Base-by-base conservation (phyloP, 2,329 filamentous ascomycete genomes). In the Gaeumannomyces sp. region DNA sequence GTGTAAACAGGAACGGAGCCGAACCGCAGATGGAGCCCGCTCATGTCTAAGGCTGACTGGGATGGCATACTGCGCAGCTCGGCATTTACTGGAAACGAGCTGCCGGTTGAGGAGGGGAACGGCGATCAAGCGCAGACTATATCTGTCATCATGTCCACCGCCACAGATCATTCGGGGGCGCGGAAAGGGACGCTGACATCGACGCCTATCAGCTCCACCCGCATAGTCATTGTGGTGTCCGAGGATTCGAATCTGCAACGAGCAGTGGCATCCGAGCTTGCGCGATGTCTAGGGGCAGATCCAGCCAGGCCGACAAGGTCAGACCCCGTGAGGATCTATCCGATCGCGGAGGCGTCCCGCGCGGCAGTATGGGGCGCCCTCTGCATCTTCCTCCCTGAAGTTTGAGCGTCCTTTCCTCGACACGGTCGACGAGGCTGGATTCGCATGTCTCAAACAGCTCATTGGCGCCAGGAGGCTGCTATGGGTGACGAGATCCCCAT, bases 41-140 rank as follows among this genome's bases (percentile, higher is more conserved):
- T 62, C 25, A 62, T 62, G 61, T 27, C n/a, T 25, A 31, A 57
- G 61, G 14, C 45, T 2, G 38, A 53, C 10, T 62, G 61, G 35
- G 45, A 53, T 13, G 6, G 8, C 7, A 16, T 13, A 14, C 45
- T 62, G 13, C 27, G 69, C 14, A 62, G 63, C 14, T 67, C 67
- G 1, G 69, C 68, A 0, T 72, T 72, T 63, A 65, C 59, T 10
- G 59, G 59, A 13, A 60, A 28, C 31, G 59, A 60, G 27, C 22
- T 60, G 27, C 27, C 59, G 10, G 22, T 22, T 2, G 8, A 13
- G 3, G 29, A 38, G 4, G 1, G 2, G 19, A 31, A 22, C 5
- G 10, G 22, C 28, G 29, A 60, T 4, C 13, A 2, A 6, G 38
- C 27, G 13, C 59, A 60, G 22, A 53, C 45, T 1, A 53, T 53